Base-by-base conservation (phyloP, 2,329 filamentous ascomycete species). In the Cordyceps cateniannulata region DNA sequence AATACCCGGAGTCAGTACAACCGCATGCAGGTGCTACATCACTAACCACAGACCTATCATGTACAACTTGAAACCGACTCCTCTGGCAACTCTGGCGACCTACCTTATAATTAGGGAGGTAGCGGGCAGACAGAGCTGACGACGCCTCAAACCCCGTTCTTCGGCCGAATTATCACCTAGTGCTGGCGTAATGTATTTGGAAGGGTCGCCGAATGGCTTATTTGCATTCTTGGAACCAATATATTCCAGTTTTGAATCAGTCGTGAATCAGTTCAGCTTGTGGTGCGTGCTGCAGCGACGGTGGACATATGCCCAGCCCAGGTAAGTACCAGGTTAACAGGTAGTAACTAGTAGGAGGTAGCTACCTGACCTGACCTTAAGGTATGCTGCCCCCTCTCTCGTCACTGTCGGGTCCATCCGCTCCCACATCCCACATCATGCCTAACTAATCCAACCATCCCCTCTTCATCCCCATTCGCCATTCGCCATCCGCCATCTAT, bases 391-490 rank as follows among this genome's bases (percentile, higher is more conserved):
- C 42, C 29, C 29, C 35, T 32, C 44, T 35, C 45, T 58, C 42
- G 32, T 50, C 38, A 16, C 24, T 10, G 47, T 59, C 45, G 47
- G 44, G 56, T 22, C 56, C 47, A 52, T 51, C 56, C 47, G 44
- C 48, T 59, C 25, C 56, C 56, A 51, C 56, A 59, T 45, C 56
- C 32, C 56, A 35, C 56, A 29, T 51, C 56, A 50, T 51, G 25
- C 56, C 56, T 29, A 45, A 57, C 56, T 40, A 45, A 57, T 57
- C 53, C 53, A 56, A 45, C n/a, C 53, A 56, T 62, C 53, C 60
- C 42, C 53, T 52, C 45, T 29, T 59, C 44, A 27, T 42, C 29
- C 59, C 51, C 40, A 20, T 44, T n/a, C 48, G 44, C 57, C 57
- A 32, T 55, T 52, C 38, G 42, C 52, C 52, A 47, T 57, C 60